A percentile compares a stretch with the other conserved stretches of the same genome.
Conservation (phyloP, 2,329 filamentous ascomycete species). For the Fusarium vanettenii region DNA sequence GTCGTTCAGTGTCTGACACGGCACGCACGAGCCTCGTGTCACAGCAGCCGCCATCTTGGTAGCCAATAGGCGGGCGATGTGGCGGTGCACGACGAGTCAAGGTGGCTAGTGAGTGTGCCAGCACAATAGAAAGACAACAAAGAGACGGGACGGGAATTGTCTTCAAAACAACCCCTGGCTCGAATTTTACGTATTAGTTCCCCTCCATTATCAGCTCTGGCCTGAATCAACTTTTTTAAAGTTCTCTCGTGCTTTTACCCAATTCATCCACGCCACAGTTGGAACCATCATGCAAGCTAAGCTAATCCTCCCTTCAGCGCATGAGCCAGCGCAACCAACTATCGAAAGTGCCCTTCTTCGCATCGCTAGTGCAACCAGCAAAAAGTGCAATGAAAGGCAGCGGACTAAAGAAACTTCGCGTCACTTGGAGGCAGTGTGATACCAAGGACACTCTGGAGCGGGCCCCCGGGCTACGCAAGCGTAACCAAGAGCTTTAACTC, state of each 20-base stretch:
- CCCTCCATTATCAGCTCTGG: neutral
- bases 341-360: constrained; percentile 30
- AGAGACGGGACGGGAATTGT: neutral
- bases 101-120: constrained; percentile 27
- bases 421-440: constrained; percentile 43
- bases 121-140: neutral
- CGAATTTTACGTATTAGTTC: neutral
- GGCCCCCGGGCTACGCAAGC: constrained; percentile 30
- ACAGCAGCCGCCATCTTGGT: neutral
- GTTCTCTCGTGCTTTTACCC: neutral
- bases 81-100: constrained; percentile 23
- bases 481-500: constrained; percentile 8
- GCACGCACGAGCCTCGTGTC: constrained; percentile 4
- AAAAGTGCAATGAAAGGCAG: constrained; percentile 36
- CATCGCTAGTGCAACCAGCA: constrained; percentile 38
- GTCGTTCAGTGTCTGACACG: constrained; percentile 19
- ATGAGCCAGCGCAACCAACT: neutral
- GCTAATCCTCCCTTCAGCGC: neutral
- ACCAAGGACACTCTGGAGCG: constrained; percentile 40
- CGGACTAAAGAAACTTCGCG: constrained; percentile 6
- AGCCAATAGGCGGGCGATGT: constrained; percentile 33
- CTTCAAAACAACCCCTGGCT: neutral
- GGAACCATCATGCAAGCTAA: neutral
- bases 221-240: neutral
- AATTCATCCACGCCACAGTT: neutral